Conservation (phyloP, 2,329 filamentous ascomycete genomes). For the Fusarium continuum region DNA sequence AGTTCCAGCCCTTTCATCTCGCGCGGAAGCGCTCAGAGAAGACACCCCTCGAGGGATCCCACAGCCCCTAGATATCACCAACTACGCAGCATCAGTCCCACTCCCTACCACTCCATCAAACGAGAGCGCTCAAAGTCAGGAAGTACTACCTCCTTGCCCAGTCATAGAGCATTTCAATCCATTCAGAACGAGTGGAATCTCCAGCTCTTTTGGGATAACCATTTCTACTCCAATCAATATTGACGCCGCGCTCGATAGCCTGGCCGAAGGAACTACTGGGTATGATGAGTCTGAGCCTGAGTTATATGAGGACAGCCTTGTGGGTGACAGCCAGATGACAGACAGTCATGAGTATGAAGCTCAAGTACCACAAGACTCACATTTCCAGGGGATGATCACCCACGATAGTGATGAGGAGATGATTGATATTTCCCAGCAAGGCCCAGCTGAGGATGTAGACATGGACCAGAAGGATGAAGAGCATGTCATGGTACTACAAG, state of each 20-base stretch:
- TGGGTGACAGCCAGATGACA: not conserved
- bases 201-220: not conserved
- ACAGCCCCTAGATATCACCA: too few species aligned
- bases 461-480: not conserved
- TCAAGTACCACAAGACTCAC: not conserved
- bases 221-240: not conserved
- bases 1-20: too few species aligned
- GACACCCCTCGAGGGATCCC: too few species aligned
- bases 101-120: too few species aligned
- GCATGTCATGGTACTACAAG: not conserved
- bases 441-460: not conserved
- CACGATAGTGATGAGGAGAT: not conserved
- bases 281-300: not conserved
- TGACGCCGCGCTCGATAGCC: not conserved
- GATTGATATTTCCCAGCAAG: not conserved
- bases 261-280: not conserved
- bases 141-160: too few species aligned
- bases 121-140: too few species aligned
- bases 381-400: not conserved
- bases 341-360: not conserved
- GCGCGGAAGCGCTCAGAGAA: too few species aligned
- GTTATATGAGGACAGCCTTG: not conserved
- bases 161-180: not conserved
- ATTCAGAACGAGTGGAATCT: not conserved
- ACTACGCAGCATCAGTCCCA: too few species aligned